phyloP scores from a whole-genome alignment of 2,329 filamentous ascomycete species.

The Hymenoscyphus repandus region DNA sequence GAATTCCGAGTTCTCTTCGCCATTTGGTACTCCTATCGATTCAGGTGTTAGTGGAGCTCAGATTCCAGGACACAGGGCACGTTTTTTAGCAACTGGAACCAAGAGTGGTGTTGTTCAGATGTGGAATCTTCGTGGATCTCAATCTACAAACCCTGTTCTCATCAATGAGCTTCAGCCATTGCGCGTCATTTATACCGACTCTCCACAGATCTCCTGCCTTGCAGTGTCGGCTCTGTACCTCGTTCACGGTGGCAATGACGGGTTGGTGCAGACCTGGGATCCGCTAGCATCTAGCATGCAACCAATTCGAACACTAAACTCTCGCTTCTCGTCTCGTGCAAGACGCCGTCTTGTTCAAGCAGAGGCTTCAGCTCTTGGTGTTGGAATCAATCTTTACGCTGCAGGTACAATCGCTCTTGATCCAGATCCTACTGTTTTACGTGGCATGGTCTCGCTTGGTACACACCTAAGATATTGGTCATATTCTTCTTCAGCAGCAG shows the following conservation, averaged over 20 bases:
- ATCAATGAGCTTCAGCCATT: slow-evolving; percentile 62
- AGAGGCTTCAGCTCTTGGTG: slow-evolving; percentile 59
- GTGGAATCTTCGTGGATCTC: slow-evolving; percentile 75
- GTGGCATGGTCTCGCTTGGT: slow-evolving; percentile 82
- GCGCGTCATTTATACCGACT: slow-evolving; percentile 84
- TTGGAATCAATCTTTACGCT: slow-evolving; percentile 72
- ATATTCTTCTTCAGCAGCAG: slow-evolving; percentile 75
- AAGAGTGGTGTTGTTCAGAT: slow-evolving; percentile 69
- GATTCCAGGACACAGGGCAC: slow-evolving; percentile 78
- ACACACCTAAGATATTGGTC: slow-evolving; percentile 89
- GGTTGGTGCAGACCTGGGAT: slow-evolving; percentile 94
- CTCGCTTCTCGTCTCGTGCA: slow-evolving; percentile 74
- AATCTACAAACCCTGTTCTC: slow-evolving; percentile 47
- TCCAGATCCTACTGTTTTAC: slow-evolving; percentile 76
- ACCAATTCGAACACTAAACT: slow-evolving; percentile 82
- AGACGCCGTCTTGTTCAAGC: slow-evolving; percentile 68
- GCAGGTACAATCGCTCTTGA: slow-evolving; percentile 83
- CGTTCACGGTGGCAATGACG: slow-evolving; percentile 90
- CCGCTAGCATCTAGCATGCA: slow-evolving; percentile 74
- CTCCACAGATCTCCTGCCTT: slow-evolving; percentile 77
- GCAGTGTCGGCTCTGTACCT: slow-evolving; percentile 82
- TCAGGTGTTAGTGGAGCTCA: slow-evolving; percentile 41
- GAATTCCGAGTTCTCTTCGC: slow-evolving; percentile 27
- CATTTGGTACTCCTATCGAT: slow-evolving; percentile 24
- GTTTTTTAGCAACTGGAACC: slow-evolving; percentile 78